These are phyloP conservation scores for Dichomitus squalens DNA, from an alignment of 1,284 basidiomycete species.

Conservation along the genomic window DNA sequence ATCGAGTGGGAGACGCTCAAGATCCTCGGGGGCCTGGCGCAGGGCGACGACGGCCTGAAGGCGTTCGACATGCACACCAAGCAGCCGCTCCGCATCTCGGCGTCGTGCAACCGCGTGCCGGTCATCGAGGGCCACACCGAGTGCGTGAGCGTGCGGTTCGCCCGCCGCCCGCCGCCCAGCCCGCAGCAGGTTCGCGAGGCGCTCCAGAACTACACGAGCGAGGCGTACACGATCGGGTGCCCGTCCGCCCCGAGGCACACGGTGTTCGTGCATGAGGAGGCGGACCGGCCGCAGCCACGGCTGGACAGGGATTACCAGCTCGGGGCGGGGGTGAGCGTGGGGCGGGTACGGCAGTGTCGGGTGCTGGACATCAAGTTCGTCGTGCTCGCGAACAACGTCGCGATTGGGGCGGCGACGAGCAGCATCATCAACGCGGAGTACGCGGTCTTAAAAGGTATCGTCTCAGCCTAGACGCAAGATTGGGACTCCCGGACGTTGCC, in stretches of 20 bases:
- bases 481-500: too few relatives aligned
- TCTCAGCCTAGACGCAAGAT: slow-evolving; percentile 35
- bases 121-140: slow-evolving; percentile 96
- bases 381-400: slow-evolving; percentile 93
- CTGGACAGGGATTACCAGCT: slow-evolving; percentile 91
- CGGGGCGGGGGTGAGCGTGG: slow-evolving; percentile 92
- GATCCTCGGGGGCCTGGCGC: slow-evolving; percentile 85
- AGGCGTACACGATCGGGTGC: slow-evolving; percentile 79
- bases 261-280: slow-evolving; percentile 92
- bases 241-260: slow-evolving; percentile 87
- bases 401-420: slow-evolving; percentile 95
- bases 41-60: slow-evolving; percentile 49
- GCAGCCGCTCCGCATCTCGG: slow-evolving; percentile 86
- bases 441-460: slow-evolving; percentile 82
- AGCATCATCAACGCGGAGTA: slow-evolving; percentile 98
- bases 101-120: slow-evolving; percentile 52
- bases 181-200: slow-evolving; percentile 89
- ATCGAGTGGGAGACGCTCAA: slow-evolving; percentile 99
- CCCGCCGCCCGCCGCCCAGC: slow-evolving; percentile 78
- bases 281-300: slow-evolving; percentile 93
- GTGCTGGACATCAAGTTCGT: slow-evolving; percentile 98
- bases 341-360: slow-evolving; percentile 86
- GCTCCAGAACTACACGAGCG: slow-evolving; percentile 74
- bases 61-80: slow-evolving; percentile 85
- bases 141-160: slow-evolving; percentile 88